A percentile compares a stretch with the other conserved stretches of the same genome.
These are phyloP conservation scores for Tephrocybe sp. DNA, from an alignment of 768 basidiomycete species.

Conservation along the genomic window DNA sequence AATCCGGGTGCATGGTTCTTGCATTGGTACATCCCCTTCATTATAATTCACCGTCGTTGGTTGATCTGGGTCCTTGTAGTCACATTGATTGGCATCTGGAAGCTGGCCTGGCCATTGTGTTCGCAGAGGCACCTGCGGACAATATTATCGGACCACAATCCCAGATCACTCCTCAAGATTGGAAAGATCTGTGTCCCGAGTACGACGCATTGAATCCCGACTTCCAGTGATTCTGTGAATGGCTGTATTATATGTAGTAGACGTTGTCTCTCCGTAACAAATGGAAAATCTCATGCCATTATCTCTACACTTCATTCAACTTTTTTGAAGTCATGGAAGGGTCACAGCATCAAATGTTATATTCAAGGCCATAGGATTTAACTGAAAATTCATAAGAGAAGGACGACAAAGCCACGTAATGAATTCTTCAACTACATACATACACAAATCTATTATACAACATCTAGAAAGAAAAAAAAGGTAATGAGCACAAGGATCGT, in stretches of 20 bases:
- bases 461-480: neutral
- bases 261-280: no score
- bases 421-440: no score
- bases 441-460: no score
- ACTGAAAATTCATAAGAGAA: no score
- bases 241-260: no score
- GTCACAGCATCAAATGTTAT: no score
- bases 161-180: slow-evolving; percentile 31
- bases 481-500: neutral
- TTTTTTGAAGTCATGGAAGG: no score
- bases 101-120: slow-evolving; percentile 35
- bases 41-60: neutral
- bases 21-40: slow-evolving; percentile 30
- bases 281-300: no score
- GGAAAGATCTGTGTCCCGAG: slow-evolving; percentile 27
- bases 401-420: no score
- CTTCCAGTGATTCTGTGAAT: slow-evolving; percentile 20
- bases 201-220: slow-evolving; percentile 27
- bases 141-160: slow-evolving; percentile 28
- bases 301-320: no score
- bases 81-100: slow-evolving; percentile 39
- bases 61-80: slow-evolving; percentile 14
- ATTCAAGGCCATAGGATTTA: no score
- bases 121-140: slow-evolving; percentile 27
- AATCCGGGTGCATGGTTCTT: slow-evolving; percentile 65